Evolutionary conservation across 331 rosid species (phyloP).

Genomic region (Spiraea crenata): DNA sequence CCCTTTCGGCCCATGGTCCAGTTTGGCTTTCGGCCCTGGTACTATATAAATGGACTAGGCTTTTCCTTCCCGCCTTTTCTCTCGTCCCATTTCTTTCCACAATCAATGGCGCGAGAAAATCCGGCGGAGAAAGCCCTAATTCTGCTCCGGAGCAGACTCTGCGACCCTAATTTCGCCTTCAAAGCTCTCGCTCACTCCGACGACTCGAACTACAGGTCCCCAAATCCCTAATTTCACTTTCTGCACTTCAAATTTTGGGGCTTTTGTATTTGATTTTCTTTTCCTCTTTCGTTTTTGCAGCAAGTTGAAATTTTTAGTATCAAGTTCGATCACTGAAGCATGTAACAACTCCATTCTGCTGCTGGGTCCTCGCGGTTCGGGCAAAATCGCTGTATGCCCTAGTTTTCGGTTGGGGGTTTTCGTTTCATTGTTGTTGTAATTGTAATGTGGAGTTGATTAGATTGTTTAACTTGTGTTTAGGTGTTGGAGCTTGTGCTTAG

Average conservation of each 20-base stretch:
- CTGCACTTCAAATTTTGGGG: too few relatives aligned
- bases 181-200: slow-evolving; percentile 44
- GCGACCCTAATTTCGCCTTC: slow-evolving; percentile 55
- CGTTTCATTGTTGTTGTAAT: not conserved
- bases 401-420: not conserved
- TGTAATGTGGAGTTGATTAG: not conserved
- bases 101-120: slow-evolving; percentile 42
- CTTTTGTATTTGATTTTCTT: not conserved
- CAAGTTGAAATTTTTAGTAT: slow-evolving; percentile 73
- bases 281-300: slow-evolving; percentile 28
- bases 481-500: slow-evolving; percentile 76
- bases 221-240: not conserved
- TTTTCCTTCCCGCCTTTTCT: slow-evolving; percentile 49
- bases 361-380: slow-evolving; percentile 89
- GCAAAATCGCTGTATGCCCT: slow-evolving; percentile 63
- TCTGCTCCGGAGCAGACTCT: slow-evolving; percentile 62
- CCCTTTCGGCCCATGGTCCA: not conserved
- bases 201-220: slow-evolving; percentile 59
- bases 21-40: not conserved
- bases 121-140: slow-evolving; percentile 46
- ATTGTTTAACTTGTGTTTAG: slow-evolving; percentile 31
- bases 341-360: slow-evolving; percentile 89
- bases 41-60: not conserved
- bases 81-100: not conserved
- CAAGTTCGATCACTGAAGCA: slow-evolving; percentile 79